A percentile compares a stretch with the other conserved stretches of the same genome.
phyloP scores from a whole-genome alignment of 2,329 filamentous ascomycete genomes.

The Fusarium hainanense region DNA sequence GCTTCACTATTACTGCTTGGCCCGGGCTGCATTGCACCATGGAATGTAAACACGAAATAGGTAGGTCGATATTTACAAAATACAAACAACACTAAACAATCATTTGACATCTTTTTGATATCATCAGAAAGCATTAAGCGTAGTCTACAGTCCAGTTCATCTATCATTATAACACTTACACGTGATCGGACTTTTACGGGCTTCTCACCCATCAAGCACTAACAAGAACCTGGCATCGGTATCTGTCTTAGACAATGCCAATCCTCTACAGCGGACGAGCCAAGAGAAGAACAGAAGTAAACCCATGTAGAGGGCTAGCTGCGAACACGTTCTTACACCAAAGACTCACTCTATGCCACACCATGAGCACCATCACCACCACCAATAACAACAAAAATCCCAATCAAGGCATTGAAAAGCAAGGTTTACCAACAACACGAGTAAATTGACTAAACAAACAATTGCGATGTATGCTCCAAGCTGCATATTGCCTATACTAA shows the following conservation, averaged over 20 bases:
- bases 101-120: neutral
- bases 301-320: neutral
- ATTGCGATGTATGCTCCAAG: neutral
- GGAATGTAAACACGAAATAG: neutral
- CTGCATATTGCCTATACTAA: neutral
- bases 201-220: neutral
- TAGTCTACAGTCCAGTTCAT: neutral
- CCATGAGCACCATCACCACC: neutral
- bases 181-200: slow-evolving; percentile 9
- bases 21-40: slow-evolving; percentile 2
- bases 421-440: neutral
- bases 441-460: neutral
- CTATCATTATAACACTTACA: neutral
- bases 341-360: too few relatives aligned
- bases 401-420: slow-evolving; percentile 1
- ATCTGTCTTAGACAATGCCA: neutral
- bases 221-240: neutral
- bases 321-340: neutral
- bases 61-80: neutral
- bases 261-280: neutral
- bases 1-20: slow-evolving; percentile 13
- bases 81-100: neutral
- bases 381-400: slow-evolving; percentile 8
- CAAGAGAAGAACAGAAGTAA: neutral
- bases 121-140: too few relatives aligned